phyloP scores from a whole-genome alignment of 768 basidiomycete genomes.

The Hygrophorus russula region DNA sequence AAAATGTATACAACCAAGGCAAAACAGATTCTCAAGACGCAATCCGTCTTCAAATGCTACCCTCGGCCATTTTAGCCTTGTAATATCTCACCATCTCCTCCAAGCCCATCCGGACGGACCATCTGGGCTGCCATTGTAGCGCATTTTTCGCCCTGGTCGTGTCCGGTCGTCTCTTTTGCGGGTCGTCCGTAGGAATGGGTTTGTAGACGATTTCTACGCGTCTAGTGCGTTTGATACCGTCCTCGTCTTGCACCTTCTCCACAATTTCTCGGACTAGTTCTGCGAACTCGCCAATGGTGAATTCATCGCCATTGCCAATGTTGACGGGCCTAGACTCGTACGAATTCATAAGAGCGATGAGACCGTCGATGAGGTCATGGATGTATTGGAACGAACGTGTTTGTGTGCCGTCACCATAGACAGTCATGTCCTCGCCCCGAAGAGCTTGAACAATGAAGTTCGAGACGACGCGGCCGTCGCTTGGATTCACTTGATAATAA shows the following conservation, averaged over 20 bases:
- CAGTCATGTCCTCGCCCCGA: constrained; percentile 92
- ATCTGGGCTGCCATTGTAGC: constrained; percentile 85
- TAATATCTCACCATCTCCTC: constrained; percentile 95
- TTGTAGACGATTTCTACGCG: constrained; percentile 64
- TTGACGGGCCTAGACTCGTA: constrained; percentile 90
- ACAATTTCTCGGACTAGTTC: constrained; percentile 87
- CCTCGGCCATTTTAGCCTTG: constrained; percentile 81
- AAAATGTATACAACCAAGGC: background rate
- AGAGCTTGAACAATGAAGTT: constrained; percentile 99
- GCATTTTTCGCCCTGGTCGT: constrained; percentile 79
- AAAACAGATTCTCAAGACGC: background rate
- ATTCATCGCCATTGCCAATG: constrained; percentile 93
- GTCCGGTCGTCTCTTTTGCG: constrained; percentile 88
- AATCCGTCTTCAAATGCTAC: constrained; percentile 41
- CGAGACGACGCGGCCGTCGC: constrained; percentile 95
- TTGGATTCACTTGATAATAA: constrained; percentile 69
- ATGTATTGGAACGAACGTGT: constrained; percentile 97
- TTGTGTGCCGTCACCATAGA: constrained; percentile 89
- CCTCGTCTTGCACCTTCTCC: constrained; percentile 83
- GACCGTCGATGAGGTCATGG: constrained; percentile 92
- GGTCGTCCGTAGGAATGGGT: constrained; percentile 86
- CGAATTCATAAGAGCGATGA: constrained; percentile 93
- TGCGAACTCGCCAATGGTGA: constrained; percentile 91
- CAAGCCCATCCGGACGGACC: constrained; percentile 87
- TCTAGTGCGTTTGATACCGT: constrained; percentile 40